A percentile compares a stretch with the other conserved stretches of the same genome.
These are phyloP conservation scores for Discostella pseudostelligera DNA, from an alignment of 108 stramenopile species.

Conservation along the genomic window DNA sequence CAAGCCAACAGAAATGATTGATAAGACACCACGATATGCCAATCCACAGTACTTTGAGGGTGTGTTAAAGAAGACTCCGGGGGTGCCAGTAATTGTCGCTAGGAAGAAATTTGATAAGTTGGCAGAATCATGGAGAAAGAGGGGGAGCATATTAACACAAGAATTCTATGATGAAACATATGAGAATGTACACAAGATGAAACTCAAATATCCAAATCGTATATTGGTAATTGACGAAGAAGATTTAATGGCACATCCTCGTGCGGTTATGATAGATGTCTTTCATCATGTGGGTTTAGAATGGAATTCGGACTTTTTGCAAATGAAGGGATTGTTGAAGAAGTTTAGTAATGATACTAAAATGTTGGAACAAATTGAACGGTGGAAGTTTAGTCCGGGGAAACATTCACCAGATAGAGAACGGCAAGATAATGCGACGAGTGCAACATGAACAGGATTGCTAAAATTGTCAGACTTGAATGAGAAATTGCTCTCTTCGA, in stretches of 20 bases:
- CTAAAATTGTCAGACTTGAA: too few relatives aligned
- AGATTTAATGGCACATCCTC: not conserved
- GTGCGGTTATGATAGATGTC: not conserved
- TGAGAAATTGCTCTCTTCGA: too few relatives aligned
- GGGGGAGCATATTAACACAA: not conserved
- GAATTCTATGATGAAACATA: not conserved
- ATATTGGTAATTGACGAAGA: constrained; percentile 1
- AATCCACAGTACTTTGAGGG: not conserved
- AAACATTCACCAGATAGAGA: not conserved
- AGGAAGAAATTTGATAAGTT: constrained; percentile 1
- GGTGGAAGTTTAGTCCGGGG: constrained; percentile 4
- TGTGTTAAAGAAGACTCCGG: not conserved
- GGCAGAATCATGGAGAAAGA: not conserved
- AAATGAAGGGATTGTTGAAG: constrained; percentile 7
- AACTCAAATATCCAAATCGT: not conserved
- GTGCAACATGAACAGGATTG: too few relatives aligned
- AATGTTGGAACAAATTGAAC: not conserved
- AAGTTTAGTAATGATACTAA: not conserved
- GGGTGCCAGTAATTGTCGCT: constrained; percentile 4
- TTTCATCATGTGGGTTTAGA: constrained; percentile 3
- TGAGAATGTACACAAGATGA: not conserved
- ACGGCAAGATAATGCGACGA: too few relatives aligned
- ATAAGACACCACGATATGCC: constrained; percentile 7
- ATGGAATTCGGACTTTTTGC: constrained; percentile 3
- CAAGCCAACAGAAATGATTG: constrained; percentile 1